Conservation (phyloP, 2,329 filamentous ascomycete genomes). For the Sporothrix sp. region DNA sequence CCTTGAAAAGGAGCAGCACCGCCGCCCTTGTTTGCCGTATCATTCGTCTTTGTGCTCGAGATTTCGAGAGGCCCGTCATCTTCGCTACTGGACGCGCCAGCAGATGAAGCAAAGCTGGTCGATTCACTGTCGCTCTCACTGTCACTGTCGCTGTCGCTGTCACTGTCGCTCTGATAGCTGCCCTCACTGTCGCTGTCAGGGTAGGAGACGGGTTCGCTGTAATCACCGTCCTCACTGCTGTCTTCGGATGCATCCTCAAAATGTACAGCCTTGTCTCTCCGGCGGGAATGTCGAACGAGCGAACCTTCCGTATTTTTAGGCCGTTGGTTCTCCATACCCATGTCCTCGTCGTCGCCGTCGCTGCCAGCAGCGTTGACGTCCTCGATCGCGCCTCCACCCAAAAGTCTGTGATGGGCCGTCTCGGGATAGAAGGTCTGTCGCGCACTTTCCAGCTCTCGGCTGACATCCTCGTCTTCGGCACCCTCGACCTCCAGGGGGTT, state of each 20-base stretch:
- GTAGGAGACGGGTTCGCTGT: not conserved
- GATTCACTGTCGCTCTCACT: conserved; percentile 13
- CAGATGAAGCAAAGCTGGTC: too few species aligned
- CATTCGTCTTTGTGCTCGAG: not conserved
- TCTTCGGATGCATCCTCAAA: not conserved
- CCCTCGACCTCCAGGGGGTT: not conserved
- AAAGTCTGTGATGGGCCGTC: too few species aligned
- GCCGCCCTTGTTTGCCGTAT: not conserved
- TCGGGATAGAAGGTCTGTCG: too few species aligned
- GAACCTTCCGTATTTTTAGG: too few species aligned
- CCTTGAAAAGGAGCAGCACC: conserved; percentile 10
- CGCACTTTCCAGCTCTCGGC: too few species aligned
- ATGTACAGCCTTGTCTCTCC: too few species aligned
- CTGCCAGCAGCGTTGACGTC: not conserved
- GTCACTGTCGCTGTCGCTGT: conserved; percentile 1
- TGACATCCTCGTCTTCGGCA: not conserved
- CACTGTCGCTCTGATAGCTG: not conserved
- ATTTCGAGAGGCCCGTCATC: conserved; percentile 4
- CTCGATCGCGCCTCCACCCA: too few species aligned
- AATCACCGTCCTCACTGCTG: not conserved
- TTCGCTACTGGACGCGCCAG: too few species aligned
- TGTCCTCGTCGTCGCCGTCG: not conserved
- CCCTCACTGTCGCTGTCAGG: not conserved
- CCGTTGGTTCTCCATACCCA: not conserved
- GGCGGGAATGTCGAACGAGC: too few species aligned